Base-by-base conservation (phyloP, 1,284 basidiomycete species). In the Malassezia japonica region DNA sequence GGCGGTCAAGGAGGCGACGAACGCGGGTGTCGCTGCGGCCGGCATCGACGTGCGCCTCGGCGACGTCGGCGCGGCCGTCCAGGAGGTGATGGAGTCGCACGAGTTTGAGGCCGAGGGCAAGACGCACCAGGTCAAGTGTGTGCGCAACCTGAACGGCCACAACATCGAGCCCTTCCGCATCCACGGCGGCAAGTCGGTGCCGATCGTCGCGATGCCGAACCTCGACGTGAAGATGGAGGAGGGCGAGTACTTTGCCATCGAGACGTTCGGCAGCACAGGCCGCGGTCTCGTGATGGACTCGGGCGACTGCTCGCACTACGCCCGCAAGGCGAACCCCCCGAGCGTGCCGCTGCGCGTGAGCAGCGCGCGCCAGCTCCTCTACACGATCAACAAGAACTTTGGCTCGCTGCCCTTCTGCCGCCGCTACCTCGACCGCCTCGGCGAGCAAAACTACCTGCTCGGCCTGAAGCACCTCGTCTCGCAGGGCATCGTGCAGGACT, bases 31-130 rank as follows among this genome's bases (percentile, higher is more conserved):
- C 38, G 48, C 50, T 28, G 58, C 50, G 13, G 86, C 92, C 6
- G 94, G 94, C 3, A 96, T 99, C 64, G 94, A 98, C 67, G 87
- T 87, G 1, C 82, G 91, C 38, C 78, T 98, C 40, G 90, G 89
- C 55, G 92, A 98, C 70, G 80, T 99, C 32, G 94, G 84, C 6
- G 90, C 83, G 0, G 80, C 81, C 33, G 91, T 98, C 55, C 92
- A 99, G 74, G 94, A 99, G 75, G 91, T 90, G 3, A 98, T 99
- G 94, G 91, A 96, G 73, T 89, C 86, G 4, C 95, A 96, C 72
- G 94, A 98, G 74, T 90, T 98, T 16, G 88, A 91, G 68, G 82
- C 90, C 18, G 79, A 83, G 25, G 86, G 88, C 32, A 89, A 91
- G 73, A 79, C 83, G 32, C 67, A 84, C 61, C 88, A 85, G 54